Evolutionary conservation across 2,329 filamentous ascomycete genomes (phyloP), one percentile per base, ranked within the genome.

Genomic region (Nectriaceae sp.): DNA sequence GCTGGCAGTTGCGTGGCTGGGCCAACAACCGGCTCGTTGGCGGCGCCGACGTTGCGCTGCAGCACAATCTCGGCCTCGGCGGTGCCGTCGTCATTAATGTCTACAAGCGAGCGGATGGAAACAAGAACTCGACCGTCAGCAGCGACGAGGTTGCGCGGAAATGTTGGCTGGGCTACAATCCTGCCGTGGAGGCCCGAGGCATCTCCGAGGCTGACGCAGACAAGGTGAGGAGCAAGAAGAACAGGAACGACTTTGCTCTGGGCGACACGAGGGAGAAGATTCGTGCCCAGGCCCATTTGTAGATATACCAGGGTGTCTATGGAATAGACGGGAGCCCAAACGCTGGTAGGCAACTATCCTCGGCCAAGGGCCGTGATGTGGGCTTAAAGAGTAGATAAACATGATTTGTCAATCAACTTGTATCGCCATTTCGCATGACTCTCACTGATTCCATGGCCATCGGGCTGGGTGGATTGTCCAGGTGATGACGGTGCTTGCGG

Each of bases 1-100:
- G 56, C 16, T 66, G 63, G 63, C 63, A 66, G 24, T 53, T 66
- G 6, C 48, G 63, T 18, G 63, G 63, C 18, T 66, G 62, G 61
- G 62, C 63, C 4, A 61, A 59, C 49, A 65, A 61, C 42, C 50
- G 61, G 2, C 52, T 61, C 3, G 58, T 54, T 10, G 44, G 47
- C 4, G 36, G 44, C 15, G 54, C 49, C 0, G 40, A 24, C 3
- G 56, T 56, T 5, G 57, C 53, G 3, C 46, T 66, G 11, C 62
- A 66, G 52, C 63, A 66, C 40, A 66, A 66, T 38, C 35, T 65
- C 11, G 63, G 63, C 4, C 54, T 65, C 2, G 63, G 63, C 5
- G 63, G 63, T 11, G 60, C 59, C 5, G 53, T 54, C 1, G 63
- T 65, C 18, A 50, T 62, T 18, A 61, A 59, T 2, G 51, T 65